Base-by-base conservation (phyloP, 305 asterid genomes). In the Rubia balearica region DNA sequence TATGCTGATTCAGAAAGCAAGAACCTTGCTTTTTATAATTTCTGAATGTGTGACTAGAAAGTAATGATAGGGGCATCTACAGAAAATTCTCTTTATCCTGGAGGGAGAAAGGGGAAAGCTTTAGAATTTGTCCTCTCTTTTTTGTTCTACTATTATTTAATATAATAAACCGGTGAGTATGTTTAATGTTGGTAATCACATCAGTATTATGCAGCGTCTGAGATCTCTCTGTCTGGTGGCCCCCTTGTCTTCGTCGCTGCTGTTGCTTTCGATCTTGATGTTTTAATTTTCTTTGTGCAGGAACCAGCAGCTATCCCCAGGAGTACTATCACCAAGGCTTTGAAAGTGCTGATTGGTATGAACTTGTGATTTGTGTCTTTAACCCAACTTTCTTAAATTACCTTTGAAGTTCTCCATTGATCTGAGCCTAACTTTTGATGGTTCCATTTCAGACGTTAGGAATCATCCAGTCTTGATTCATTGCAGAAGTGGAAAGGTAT, bases 401-500 rank as follows among this genome's bases (percentile, higher is more conserved):
- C 0, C 41, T 12, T 13, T 27, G 17, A 5, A 7, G 9, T 16
- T 62, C 4, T 71, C 38, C 1, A 38, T 48, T 27, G 61, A 12
- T 55, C 69, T 56, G 13, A 73, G 51, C 45, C 69, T 62, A 13
- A 76, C 45, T 14, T 33, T 33, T 21, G 46, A 68, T 45, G 42
- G 17, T 70, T 61, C 49, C 14, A 30, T 60, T 70, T 24, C 71
- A 83, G 88, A 83, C 61, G 84, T 81, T 57, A 73, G 88, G 69
- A 83, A 81, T 14, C 88, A 83, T 77, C 88, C 88, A 12, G 67
- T 81, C 65, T 76, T 83, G 61, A 83, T 83, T 68, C 88, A 83
- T 53, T 81, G 88, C 78, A 77, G 73, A 73, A 82, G 85, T 8
- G 85, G 88, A 68, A 83, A 79, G 85, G 88, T 83, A 73, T 16